Base-by-base conservation (phyloP, 257 asterid genomes). In the Nicotiana knightiana region DNA sequence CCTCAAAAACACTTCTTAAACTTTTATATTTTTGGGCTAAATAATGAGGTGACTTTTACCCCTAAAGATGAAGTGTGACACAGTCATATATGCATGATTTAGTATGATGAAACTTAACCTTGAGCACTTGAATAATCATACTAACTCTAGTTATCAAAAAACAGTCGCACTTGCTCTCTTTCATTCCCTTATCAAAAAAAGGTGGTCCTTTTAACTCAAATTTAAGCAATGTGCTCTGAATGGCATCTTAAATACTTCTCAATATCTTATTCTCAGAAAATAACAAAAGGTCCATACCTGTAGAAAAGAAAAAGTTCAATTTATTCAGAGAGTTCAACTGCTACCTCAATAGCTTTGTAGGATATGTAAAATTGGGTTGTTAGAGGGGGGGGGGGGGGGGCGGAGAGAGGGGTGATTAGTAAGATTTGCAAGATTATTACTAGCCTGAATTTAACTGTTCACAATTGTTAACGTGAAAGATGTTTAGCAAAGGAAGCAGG, bases 1-100 rank as follows among this genome's bases (percentile, higher is more conserved):
- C 86, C 77, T 83, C 77, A 54, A 79, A 18, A 66, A 33, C 70
- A 30, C 70, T 75, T 39, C 5, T 83, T 18, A 21, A 55, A 76
- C 9, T 65, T 54, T 64, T 46, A 5, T 0, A 11, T 64, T 53
- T 80, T 64, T 30, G 30, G 55, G 43, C 37, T 4, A 37, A 24
- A 21, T n/a, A 16, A 71, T 21, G 61, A 43, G 70, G 28, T 33
- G 68, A 33, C 62, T 17, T 64, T 10, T 35, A 61, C 11, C 77
- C 61, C 33, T 54, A 37, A 57, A 35, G 82, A 76, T 61, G 82
- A 75, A 51, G 79, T 26, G 63, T 16, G 13, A 7, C 46, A 24
- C 24, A 7, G 63, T 75, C 16, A 0, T 75, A 61, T 61, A 75
- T 75, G 37, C 63, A 26, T 51, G 46, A 75, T 63, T 73, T 73